Conservation (phyloP, 1,284 basidiomycete genomes). For the Pascua sp. region DNA sequence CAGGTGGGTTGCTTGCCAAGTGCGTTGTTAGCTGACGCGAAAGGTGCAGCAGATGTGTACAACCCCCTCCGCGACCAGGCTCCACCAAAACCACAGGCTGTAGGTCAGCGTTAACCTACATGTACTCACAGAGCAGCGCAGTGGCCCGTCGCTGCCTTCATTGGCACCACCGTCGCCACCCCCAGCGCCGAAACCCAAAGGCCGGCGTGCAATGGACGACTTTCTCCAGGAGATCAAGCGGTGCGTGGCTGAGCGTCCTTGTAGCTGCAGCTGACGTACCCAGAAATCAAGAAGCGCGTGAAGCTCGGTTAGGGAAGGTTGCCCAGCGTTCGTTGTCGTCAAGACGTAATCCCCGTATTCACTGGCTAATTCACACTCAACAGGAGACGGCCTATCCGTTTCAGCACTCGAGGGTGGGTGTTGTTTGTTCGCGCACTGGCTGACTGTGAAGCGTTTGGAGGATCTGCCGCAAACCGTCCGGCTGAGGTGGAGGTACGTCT, state of each 20-base stretch:
- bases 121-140: constrained; percentile 1
- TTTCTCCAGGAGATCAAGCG: constrained; percentile 91
- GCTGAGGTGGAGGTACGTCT: constrained; percentile 32
- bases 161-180: constrained; percentile 46
- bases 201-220: constrained; percentile 86
- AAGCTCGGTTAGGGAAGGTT: constrained; percentile 71
- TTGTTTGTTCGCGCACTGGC: constrained; percentile 11
- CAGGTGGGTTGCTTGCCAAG: background rate
- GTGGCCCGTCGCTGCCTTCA: too few species aligned
- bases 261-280: background rate
- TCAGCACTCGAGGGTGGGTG: constrained; percentile 73
- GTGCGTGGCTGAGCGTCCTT: constrained; percentile 50
- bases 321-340: constrained; percentile 53
- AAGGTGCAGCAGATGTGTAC: too few species aligned
- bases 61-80: too few species aligned
- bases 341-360: too few species aligned
- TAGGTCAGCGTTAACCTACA: constrained; percentile 19
- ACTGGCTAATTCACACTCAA: background rate
- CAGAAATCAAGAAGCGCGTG: constrained; percentile 86
- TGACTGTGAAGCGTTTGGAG: constrained; percentile 26
- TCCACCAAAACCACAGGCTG: too few species aligned
- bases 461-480: constrained; percentile 14
- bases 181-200: constrained; percentile 68
- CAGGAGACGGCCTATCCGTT: constrained; percentile 62
- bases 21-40: too few species aligned